These are phyloP conservation scores for Sclerotinia borealis DNA, from an alignment of 2,329 filamentous ascomycete genomes.

Conservation along the genomic window DNA sequence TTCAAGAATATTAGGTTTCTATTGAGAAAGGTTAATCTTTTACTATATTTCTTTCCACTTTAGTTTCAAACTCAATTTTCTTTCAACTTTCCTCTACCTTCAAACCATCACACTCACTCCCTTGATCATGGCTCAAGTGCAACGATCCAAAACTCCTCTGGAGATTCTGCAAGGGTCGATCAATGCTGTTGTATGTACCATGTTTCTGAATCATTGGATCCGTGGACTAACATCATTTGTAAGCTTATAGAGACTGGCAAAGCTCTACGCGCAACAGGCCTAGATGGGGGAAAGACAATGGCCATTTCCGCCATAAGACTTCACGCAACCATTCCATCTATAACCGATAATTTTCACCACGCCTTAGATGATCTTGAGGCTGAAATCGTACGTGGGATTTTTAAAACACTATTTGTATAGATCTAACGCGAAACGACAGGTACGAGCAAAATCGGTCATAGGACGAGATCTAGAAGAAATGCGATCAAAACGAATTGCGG, in stretches of 20 bases:
- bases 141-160: constrained; percentile 25
- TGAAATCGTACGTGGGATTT: constrained; percentile 44
- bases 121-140: constrained; percentile 20
- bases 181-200: constrained; percentile 46
- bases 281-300: constrained; percentile 39
- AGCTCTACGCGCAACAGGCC: constrained; percentile 44
- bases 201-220: not conserved
- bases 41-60: too few relatives aligned
- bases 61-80: not conserved
- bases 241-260: constrained; percentile 56
- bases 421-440: constrained; percentile 31
- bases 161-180: constrained; percentile 46
- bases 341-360: constrained; percentile 37
- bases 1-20: not conserved
- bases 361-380: constrained; percentile 51
- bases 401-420: not conserved
- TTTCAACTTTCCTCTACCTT: not conserved
- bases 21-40: not conserved
- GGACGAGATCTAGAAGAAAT: constrained; percentile 45
- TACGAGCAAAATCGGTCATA: constrained; percentile 49
- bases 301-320: constrained; percentile 25
- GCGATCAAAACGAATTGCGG: constrained; percentile 25
- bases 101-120: not conserved
- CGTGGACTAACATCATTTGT: constrained; percentile 8
- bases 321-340: constrained; percentile 24